Conservation (phyloP, 768 basidiomycete genomes). For the Mycena albidolilacea region DNA sequence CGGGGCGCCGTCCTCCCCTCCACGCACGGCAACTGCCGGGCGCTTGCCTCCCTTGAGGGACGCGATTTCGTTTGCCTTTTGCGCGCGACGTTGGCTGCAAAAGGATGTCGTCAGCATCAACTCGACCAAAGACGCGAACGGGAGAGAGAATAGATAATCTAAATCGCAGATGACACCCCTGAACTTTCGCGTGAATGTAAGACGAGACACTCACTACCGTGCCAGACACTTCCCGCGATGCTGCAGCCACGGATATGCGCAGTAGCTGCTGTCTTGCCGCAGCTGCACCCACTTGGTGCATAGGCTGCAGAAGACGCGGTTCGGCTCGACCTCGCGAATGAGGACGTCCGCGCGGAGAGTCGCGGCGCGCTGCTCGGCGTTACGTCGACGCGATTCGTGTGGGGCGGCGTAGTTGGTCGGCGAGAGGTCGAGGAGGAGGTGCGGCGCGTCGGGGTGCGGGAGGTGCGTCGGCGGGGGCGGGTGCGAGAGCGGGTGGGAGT, state of each 20-base stretch:
- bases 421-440: slow-evolving; percentile 68
- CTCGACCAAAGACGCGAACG: neutral
- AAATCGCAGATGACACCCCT: neutral
- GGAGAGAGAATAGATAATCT: neutral
- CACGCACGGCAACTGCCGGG: neutral
- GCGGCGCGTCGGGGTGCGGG: slow-evolving; percentile 53
- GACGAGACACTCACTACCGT: slow-evolving; percentile 67
- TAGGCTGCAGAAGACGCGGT: slow-evolving; percentile 79
- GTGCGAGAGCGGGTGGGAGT: slow-evolving; percentile 20
- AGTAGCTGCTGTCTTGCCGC: slow-evolving; percentile 83
- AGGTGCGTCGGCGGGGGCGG: slow-evolving; percentile 35
- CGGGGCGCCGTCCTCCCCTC: neutral
- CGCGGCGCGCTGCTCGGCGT: slow-evolving; percentile 85
- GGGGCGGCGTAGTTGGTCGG: slow-evolving; percentile 69
- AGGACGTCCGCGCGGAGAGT: slow-evolving; percentile 76
- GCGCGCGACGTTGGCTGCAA: slow-evolving; percentile 67
- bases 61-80: slow-evolving; percentile 69
- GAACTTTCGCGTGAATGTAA: slow-evolving; percentile 9
- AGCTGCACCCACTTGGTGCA: slow-evolving; percentile 90
- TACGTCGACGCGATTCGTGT: slow-evolving; percentile 79
- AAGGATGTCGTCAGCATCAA: slow-evolving; percentile 23
- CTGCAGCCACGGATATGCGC: slow-evolving; percentile 87
- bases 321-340: slow-evolving; percentile 80
- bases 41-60: slow-evolving; percentile 55
- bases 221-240: slow-evolving; percentile 83